Conservation (phyloP, 371 early-diverging fungal genomes). For the Syncephalastrum racemosum region DNA sequence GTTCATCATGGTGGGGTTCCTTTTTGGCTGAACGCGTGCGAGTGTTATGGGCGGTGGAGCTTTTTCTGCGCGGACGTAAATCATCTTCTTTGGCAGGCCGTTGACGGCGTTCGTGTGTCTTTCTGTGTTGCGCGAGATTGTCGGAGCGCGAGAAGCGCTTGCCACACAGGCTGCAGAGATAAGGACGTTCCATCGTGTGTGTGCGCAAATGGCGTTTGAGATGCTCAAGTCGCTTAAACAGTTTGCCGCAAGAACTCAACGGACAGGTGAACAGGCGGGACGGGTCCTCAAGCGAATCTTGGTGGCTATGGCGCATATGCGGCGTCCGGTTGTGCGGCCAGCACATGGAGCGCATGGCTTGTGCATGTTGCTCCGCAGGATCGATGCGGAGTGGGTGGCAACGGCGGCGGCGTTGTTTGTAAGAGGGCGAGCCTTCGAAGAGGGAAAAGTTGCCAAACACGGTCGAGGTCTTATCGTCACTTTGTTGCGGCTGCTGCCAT, state of each 20-base stretch:
- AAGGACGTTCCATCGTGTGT: constrained; percentile 63
- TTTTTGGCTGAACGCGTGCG: not conserved
- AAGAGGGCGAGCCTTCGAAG: constrained; percentile 70
- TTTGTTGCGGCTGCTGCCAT: constrained; percentile 10
- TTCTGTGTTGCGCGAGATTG: constrained; percentile 80
- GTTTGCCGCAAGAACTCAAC: constrained; percentile 57
- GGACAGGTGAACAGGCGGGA: constrained; percentile 22
- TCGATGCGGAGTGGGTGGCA: constrained; percentile 2
- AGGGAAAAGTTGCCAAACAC: constrained; percentile 65
- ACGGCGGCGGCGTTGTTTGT: constrained; percentile 74
- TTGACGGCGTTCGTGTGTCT: constrained; percentile 61
- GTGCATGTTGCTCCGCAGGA: constrained; percentile 3
- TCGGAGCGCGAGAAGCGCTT: constrained; percentile 85
- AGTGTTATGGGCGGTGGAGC: not conserved
- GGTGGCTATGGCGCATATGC: not conserved
- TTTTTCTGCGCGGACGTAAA: not conserved
- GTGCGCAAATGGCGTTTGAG: constrained; percentile 72
- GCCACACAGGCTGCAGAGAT: constrained; percentile 70
- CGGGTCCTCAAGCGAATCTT: not conserved
- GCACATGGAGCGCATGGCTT: constrained; percentile 11
- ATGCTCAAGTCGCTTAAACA: constrained; percentile 83
- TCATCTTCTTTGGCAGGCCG: constrained; percentile 1
- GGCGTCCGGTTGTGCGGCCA: constrained; percentile 2
- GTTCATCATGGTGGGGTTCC: too few relatives aligned
- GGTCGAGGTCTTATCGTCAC: constrained; percentile 26